Conservation (phyloP, 306 rosid species). For the Carpinus viminea region DNA sequence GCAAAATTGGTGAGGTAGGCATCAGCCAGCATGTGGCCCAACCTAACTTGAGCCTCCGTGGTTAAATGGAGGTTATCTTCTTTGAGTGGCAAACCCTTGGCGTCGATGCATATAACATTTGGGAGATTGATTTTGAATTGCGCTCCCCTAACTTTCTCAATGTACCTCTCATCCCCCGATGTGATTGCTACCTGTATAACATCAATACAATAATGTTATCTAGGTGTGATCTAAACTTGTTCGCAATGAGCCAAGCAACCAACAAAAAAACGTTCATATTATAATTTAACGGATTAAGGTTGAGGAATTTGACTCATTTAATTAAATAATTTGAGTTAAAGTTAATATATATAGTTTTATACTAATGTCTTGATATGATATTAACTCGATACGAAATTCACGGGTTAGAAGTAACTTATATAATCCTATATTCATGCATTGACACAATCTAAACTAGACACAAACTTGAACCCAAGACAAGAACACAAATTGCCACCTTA, state of each 20-base stretch:
- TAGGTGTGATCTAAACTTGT: neutral
- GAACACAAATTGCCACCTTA: no score
- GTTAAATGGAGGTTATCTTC: conserved; percentile 76
- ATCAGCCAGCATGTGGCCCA: conserved; percentile 70
- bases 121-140: conserved; percentile 53
- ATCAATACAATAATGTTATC: neutral
- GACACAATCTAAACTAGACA: no score
- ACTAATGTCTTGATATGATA: no score
- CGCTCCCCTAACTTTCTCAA: conserved; percentile 69
- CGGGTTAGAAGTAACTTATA: no score
- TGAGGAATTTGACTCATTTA: no score
- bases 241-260: neutral
- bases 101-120: conserved; percentile 69
- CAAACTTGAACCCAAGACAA: no score
- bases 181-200: conserved; percentile 58
- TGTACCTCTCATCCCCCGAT: conserved; percentile 44
- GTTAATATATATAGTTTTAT: no score
- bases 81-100: conserved; percentile 61
- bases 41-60: conserved; percentile 52
- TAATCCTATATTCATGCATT: no score
- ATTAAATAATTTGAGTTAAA: no score
- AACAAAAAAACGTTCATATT: no score
- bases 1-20: conserved; percentile 61
- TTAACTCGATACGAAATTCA: no score
- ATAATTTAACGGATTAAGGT: no score